These are phyloP conservation scores for Paraphoma chrysanthemicola DNA, from an alignment of 2,329 filamentous ascomycete genomes.

Conservation along the genomic window DNA sequence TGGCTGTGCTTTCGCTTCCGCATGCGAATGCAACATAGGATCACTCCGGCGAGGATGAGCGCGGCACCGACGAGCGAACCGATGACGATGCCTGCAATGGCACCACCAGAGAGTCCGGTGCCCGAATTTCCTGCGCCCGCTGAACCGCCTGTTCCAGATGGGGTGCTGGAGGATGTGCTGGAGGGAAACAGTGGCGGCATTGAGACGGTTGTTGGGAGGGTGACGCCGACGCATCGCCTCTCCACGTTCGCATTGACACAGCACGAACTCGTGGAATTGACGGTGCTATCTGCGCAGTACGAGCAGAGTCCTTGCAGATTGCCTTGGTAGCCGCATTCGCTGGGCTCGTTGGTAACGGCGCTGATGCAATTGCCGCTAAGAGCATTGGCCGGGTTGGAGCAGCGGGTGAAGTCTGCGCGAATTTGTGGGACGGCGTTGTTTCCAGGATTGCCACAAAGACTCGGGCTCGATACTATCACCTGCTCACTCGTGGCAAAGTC, in stretches of 20 bases:
- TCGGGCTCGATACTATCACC: constrained; percentile 75
- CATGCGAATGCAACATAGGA: constrained; percentile 64
- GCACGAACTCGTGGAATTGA: constrained; percentile 94
- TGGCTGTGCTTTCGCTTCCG: constrained; percentile 66
- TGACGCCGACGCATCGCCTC: constrained; percentile 75
- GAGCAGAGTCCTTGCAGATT: constrained; percentile 79
- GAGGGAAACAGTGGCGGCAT: constrained; percentile 66
- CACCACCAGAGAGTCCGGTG: constrained; percentile 75
- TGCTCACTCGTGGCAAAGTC: constrained; percentile 89
- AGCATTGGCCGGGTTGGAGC: constrained; percentile 80
- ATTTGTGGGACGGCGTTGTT: constrained; percentile 76
- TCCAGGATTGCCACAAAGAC: constrained; percentile 73
- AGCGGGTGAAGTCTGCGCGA: constrained; percentile 90
- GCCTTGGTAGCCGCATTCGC: constrained; percentile 84
- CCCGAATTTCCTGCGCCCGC: constrained; percentile 39
- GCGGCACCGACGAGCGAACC: constrained; percentile 76
- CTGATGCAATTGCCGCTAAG: constrained; percentile 77
- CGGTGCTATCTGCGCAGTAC: constrained; percentile 82
- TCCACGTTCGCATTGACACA: constrained; percentile 84
- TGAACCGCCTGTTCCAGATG: constrained; percentile 38
- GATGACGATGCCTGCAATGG: constrained; percentile 89
- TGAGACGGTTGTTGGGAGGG: constrained; percentile 73
- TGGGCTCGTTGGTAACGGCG: constrained; percentile 79
- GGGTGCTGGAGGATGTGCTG: constrained; percentile 64
- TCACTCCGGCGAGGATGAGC: constrained; percentile 71